Evolutionary conservation across 2,329 filamentous ascomycete species (phyloP), one percentile per base, ranked within the genome.

Genomic region (Fulvia fulva): DNA sequence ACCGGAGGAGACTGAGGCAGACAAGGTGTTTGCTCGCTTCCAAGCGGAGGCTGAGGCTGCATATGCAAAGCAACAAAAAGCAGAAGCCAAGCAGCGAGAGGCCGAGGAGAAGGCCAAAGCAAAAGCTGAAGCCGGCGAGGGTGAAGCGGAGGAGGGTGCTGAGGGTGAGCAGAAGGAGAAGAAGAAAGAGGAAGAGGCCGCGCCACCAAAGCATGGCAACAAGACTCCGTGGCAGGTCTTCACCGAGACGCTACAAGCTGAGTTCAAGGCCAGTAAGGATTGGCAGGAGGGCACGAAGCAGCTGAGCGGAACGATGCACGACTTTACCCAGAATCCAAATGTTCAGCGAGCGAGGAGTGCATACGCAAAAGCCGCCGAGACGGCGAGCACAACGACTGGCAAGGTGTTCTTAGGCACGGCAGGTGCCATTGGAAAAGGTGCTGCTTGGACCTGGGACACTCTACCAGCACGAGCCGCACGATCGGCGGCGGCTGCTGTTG

Each of bases 161-260:
- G 72, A 76, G 58, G 77, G 81, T 57, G 78, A 69, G 54, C 78
- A 85, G 63, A 65, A 73, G 64, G 47, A 50, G 71, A 81, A 87
- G 72, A 82, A 86, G 71, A 84, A 90, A 68, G 85, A 91, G 61
- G 77, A 80, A 37, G 75, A 84, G 26, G 87, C 92, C 12, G 90
- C 93, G 22, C 93, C 92, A 14, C 93, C 94, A n/a, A 93, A 92
- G 21, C 94, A 99, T 71, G 94, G 94, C 61, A 91, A 96, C 78
- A 99, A 99, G 81, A 94, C 93, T 2, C 94, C 94, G 55, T 97
- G 94, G 92, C 91, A 97, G 74, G 94, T 99, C 30, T 99, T 99
- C 79, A 90, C 90, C 71, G 94, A 99, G 72, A 99, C 94, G n/a
- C 85, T 99, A 76, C 86, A 90, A 74, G 83, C 82, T 57, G 94